A percentile compares a stretch with the other conserved stretches of the same genome.
Conservation (phyloP, 805 yeast genomes). For the Yarrowia bubula region DNA sequence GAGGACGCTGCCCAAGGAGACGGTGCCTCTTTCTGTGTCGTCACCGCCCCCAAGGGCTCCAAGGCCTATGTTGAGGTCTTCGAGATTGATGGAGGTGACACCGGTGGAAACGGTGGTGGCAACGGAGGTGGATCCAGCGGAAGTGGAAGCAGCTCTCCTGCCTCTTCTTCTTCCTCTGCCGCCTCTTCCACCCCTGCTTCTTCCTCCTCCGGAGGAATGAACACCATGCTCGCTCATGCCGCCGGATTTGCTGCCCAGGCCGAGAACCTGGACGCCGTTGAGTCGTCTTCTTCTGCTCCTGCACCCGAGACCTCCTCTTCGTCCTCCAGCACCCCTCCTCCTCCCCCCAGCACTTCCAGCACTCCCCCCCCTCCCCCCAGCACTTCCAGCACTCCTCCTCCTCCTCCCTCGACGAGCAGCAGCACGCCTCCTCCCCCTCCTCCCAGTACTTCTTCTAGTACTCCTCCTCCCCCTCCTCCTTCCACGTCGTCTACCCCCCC, state of each 20-base stretch:
- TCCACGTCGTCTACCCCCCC: not conserved
- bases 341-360: not conserved
- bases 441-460: not conserved
- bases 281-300: not conserved
- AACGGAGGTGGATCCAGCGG: not conserved
- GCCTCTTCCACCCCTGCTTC: not conserved
- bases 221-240: not conserved
- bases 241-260: slow-evolving; percentile 6
- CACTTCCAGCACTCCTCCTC: not conserved
- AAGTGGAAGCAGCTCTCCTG: not conserved
- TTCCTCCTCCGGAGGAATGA: not conserved
- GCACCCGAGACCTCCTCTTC: not conserved
- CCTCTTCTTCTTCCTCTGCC: not conserved
- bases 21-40: slow-evolving; percentile 72
- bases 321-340: not conserved
- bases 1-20: slow-evolving; percentile 49
- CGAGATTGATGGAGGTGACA: slow-evolving; percentile 33
- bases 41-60: slow-evolving; percentile 65
- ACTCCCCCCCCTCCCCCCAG: slow-evolving; percentile 1
- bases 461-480: slow-evolving; percentile 5
- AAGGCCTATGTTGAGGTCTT: slow-evolving; percentile 75
- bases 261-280: not conserved
- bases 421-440: slow-evolving; percentile 4
- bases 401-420: not conserved
- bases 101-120: not conserved